Evolutionary conservation across 2,329 filamentous ascomycete species (phyloP), one percentile per base, ranked within the genome.

Genomic region (Colletotrichum nymphaeae): DNA sequence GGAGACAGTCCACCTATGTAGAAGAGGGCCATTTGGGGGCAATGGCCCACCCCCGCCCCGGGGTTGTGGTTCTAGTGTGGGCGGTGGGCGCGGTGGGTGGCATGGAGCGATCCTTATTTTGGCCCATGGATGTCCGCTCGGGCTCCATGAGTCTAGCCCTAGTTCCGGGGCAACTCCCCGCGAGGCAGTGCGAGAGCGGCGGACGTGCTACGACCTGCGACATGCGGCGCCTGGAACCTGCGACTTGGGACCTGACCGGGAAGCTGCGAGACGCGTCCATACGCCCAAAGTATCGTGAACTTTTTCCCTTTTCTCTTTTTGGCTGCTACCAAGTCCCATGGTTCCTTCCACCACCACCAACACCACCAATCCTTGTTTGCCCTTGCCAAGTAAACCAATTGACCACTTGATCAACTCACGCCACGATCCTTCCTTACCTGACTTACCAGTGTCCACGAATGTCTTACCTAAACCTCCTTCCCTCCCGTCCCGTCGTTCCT

Each of bases 121-220:
- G 37, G 37, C 37, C 37, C 37, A 42, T 42, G 37, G 14, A 0
- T 19, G 58, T 57, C 66, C 55, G 70, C 52, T 65, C 49, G 46
- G 24, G 66, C 68, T 70, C 67, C 42, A 5, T 19, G 42, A 49
- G 42, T 49, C 42, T 35, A 70, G 35, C 55, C 56, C 56, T 42
- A 73, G 60, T 35, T 60, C 66, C 56, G 70, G 67, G 60, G 35
- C 32, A 70, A 55, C 60, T 73, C 66, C 70, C 67, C 67, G 67
- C 60, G 70, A 73, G 67, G 70, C 66, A 70, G 70, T 73, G 67
- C 46, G 67, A 42, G 24, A 57, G 59, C 42, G 62, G 62, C 42
- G 63, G 35, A 58, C 42, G 58, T 57, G 42, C 42, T 49, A n/a
- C 42, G 42, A 49, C 19, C 42, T 49, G 42, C 42, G 42, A 49